Evolutionary conservation across 1,139 yeast species (phyloP), one percentile per base, ranked within the genome.

Genomic region (Saccharomyces uvarum): DNA sequence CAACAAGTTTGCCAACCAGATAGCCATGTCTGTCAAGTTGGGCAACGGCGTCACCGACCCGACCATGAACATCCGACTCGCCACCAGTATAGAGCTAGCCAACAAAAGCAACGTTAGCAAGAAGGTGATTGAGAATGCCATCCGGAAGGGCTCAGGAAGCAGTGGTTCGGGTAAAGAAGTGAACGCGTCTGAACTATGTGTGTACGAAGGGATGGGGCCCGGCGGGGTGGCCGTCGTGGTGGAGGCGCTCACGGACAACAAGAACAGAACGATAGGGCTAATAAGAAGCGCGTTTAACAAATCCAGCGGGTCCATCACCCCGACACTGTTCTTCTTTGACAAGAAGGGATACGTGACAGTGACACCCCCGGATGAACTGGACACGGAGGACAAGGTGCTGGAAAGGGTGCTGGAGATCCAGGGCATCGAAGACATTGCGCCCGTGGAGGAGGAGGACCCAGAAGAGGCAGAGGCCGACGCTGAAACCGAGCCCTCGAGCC

Each of bases 131-230:
- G 97, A 90, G 54, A 82, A 79, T 64, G 97, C 98, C 4, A 77
- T 93, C 56, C 86, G 85, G 63, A 80, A 97, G 67, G 98, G 95
- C 4, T 75, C 84, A 0, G 95, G 95, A 0, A 76, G 76, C 56
- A 75, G 75, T 3, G 71, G 70, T 7, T 71, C 77, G 28, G 65
- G 68, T 67, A 61, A 79, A 67, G 62, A 75, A 16, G 70, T 73
- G 14, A 74, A 77, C 27, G 83, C 79, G 51, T 48, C 53, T 13
- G 53, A 51, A 13, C 26, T 51, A 14, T 82, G 79, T 32, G 60
- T 80, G n/a, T 93, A 91, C 70, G 99, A 93, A 69, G 96, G 93
- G 26, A 76, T 90, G 71, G 97, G 95, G 0, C 97, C 97, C 0
- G 95, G 91, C 2, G 97, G 96, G 0, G 88, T 88, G 2, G 89